These are phyloP conservation scores for Nakazawaea ernobii DNA, from an alignment of 805 yeast species.

Conservation along the genomic window DNA sequence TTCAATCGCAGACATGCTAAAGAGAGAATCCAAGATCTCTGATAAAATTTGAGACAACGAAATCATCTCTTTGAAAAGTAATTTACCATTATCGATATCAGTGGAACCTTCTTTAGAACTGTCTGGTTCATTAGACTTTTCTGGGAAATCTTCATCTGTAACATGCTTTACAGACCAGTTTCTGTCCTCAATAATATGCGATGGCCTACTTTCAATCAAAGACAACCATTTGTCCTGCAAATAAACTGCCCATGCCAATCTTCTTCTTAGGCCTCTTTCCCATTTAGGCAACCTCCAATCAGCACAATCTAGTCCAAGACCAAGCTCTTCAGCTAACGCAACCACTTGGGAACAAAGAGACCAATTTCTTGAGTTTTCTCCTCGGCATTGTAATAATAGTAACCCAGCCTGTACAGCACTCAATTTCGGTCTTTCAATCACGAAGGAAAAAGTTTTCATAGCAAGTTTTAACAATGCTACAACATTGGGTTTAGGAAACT, in stretches of 20 bases:
- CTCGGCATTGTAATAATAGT: conserved; percentile 62
- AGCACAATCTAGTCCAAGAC: conserved; percentile 85
- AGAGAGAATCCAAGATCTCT: conserved; percentile 67
- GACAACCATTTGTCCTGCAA: conserved; percentile 90
- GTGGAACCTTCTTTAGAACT: conserved; percentile 49
- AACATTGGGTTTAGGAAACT: conserved; percentile 75
- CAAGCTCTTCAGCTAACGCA: conserved; percentile 83
- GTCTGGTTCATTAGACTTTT: conserved; percentile 40
- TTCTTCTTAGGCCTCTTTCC: conserved; percentile 84
- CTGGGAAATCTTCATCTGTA: conserved; percentile 75
- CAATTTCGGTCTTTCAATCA: conserved; percentile 79
- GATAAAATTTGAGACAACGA: conserved; percentile 62
- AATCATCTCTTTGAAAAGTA: conserved; percentile 62
- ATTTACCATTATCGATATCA: conserved; percentile 67
- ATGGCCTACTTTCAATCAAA: conserved; percentile 75
- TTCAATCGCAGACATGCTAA: conserved; percentile 61
- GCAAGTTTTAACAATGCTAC: conserved; percentile 67
- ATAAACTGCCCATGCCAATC: conserved; percentile 95
- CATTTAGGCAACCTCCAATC: conserved; percentile 91
- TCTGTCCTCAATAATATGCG: conserved; percentile 63
- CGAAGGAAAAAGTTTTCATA: conserved; percentile 57
- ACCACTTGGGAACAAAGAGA: conserved; percentile 81
- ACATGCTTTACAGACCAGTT: conserved; percentile 79
- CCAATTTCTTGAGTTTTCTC: conserved; percentile 65
- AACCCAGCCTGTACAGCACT: conserved; percentile 91